A percentile compares a stretch with the other conserved stretches of the same genome.
phyloP scores from a whole-genome alignment of 306 rosid species.

The Pterocarpus macrocarpus region DNA sequence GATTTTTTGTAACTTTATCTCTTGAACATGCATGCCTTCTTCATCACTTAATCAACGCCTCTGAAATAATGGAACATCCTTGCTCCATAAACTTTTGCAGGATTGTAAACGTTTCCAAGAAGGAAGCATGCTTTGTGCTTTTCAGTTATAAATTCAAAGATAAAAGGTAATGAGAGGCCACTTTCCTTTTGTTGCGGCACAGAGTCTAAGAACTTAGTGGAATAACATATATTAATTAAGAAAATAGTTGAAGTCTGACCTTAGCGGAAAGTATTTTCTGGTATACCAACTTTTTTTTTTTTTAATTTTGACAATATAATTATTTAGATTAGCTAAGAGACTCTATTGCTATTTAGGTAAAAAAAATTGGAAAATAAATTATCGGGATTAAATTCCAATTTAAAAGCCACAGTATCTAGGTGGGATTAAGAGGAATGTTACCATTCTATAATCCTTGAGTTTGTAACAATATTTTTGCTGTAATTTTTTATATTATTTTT shows the following conservation, averaged over 20 bases:
- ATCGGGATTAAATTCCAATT: neutral
- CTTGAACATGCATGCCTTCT: neutral
- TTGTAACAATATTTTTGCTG: neutral
- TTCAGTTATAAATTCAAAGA: slow-evolving; percentile 43
- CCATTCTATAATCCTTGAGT: no score
- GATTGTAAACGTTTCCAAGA: neutral
- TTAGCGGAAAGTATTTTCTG: slow-evolving; percentile 46
- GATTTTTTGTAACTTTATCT: no score
- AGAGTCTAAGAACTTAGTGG: slow-evolving; percentile 57
- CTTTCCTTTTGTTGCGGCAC: slow-evolving; percentile 71
- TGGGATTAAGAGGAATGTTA: no score
- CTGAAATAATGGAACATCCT: neutral
- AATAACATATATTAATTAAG: slow-evolving; percentile 20
- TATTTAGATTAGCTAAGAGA: no score
- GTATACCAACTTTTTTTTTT: no score
- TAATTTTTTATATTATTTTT: neutral
- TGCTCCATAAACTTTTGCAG: neutral
- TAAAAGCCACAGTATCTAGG: no score
- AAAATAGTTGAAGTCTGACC: slow-evolving; percentile 36
- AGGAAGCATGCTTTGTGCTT: slow-evolving; percentile 20
- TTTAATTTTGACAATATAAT: no score
- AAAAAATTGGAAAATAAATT: no score
- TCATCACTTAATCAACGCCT: neutral
- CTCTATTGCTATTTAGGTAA: neutral
- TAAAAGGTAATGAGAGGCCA: slow-evolving; percentile 57